A percentile compares a stretch with the other conserved stretches of the same genome.
Conservation (phyloP, 805 yeast species). For the Ogataea paraovalis region DNA sequence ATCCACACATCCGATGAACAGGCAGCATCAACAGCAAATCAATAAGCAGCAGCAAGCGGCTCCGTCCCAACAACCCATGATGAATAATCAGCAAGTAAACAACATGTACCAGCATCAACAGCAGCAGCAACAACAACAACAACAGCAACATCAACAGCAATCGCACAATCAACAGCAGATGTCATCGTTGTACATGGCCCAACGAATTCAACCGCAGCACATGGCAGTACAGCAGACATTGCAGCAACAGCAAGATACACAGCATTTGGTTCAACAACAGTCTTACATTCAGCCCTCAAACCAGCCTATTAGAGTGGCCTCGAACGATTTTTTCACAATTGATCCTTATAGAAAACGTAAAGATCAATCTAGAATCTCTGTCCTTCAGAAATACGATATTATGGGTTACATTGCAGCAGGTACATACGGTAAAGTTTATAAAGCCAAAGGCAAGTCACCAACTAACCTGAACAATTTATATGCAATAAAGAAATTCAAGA, state of each 20-base stretch:
- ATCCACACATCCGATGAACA: not conserved
- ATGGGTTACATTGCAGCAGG: conserved; percentile 98
- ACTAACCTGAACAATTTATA: conserved; percentile 37
- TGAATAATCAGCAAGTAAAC: conserved; percentile 3
- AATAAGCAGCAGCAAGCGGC: not conserved
- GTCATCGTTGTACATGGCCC: not conserved
- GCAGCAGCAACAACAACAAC: conserved; percentile 1
- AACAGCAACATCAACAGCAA: conserved; percentile 5
- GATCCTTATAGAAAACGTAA: conserved; percentile 59
- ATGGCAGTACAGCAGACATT: conserved; percentile 6
- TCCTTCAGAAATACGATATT: conserved; percentile 80
- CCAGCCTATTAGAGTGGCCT: conserved; percentile 50
- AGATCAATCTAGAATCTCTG: conserved; percentile 65
- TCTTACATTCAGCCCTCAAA: conserved; percentile 13
- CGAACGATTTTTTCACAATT: conserved; percentile 49
- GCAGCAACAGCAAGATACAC: conserved; percentile 22
- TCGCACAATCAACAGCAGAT: conserved; percentile 12
- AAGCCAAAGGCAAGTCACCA: conserved; percentile 55
- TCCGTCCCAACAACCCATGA: not conserved
- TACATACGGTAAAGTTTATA: conserved; percentile 92
- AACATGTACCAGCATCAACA: conserved; percentile 6
- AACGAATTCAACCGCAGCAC: conserved; percentile 4
- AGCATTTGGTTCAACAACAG: conserved; percentile 3
- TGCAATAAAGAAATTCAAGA: conserved; percentile 94
- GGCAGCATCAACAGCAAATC: conserved; percentile 1